Evolutionary conservation across 371 early-diverging fungal genomes (phyloP).

Genomic region (Conidiobolus incongruus): DNA sequence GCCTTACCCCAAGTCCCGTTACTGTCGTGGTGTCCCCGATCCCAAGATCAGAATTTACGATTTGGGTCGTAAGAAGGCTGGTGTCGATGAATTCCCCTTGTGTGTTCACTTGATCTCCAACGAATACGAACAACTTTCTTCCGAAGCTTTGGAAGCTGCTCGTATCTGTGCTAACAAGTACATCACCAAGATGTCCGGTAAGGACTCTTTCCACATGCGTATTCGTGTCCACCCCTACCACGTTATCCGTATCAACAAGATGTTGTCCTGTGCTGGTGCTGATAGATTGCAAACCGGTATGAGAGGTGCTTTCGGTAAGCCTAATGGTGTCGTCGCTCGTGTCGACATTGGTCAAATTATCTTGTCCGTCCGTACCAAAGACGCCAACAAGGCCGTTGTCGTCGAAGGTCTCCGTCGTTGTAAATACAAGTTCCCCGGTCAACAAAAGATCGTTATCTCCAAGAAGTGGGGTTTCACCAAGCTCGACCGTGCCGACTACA

Average conservation of each 20-base stretch:
- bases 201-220: slow-evolving; percentile 99
- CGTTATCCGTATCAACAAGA: slow-evolving; percentile 99
- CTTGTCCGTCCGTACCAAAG: slow-evolving; percentile 97
- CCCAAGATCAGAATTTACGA: slow-evolving; percentile 99
- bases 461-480: slow-evolving; percentile 99
- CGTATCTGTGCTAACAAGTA: slow-evolving; percentile 99
- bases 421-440: slow-evolving; percentile 99
- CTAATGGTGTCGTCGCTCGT: slow-evolving; percentile 96
- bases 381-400: slow-evolving; percentile 86
- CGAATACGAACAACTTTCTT: slow-evolving; percentile 97
- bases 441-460: slow-evolving; percentile 96
- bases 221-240: slow-evolving; percentile 99
- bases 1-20: slow-evolving; percentile 99
- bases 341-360: slow-evolving; percentile 98
- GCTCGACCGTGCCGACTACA: slow-evolving; percentile 82
- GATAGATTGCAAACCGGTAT: slow-evolving; percentile 99
- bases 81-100: slow-evolving; percentile 95
- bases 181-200: slow-evolving; percentile 95
- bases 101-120: slow-evolving; percentile 95
- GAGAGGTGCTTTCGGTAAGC: slow-evolving; percentile 99
- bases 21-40: slow-evolving; percentile 99
- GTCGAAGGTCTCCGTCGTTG: no score
- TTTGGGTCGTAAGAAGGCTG: slow-evolving; percentile 97
- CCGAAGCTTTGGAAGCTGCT: slow-evolving; percentile 99
- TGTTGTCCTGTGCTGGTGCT: slow-evolving; percentile 99